Base-by-base conservation (phyloP, 176 grass and related monocot species). In the Oryza glumipatula region DNA sequence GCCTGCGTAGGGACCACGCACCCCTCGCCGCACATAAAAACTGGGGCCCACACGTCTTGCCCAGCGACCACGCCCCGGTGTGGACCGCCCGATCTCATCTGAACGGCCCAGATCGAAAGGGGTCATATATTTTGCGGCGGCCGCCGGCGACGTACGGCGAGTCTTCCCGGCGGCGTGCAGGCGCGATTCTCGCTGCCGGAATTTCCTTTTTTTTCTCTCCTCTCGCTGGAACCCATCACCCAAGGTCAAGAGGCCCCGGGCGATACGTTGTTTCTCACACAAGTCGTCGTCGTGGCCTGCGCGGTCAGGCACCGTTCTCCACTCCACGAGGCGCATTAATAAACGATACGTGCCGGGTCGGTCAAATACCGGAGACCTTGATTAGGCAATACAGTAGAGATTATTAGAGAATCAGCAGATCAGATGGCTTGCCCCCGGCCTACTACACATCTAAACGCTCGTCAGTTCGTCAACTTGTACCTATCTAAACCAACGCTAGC, bases 271-370 rank as follows among this genome's bases (percentile, higher is more conserved):
- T 54, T 3, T 49, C 45, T 11, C 47, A 49, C 3, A 52, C 49
- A 52, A 58, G 56, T 61, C 56, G 56, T 9, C 56, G 61, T 61
- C 70, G 70, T 11, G 22, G 44, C 65, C 68, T 28, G 28, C 9
- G 22, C 65, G 17, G 72, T 46, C 33, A 23, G 32, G 13, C 9
- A 26, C 60, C 82, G 61, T 61, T 9, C 12, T 38, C 68, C 85
- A 26, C 44, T 43, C 70, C 87, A 80, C 77, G 82, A 88, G 87
- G 64, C 64, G 38, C 64, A 75, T 80, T 80, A 52, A 85, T 80
- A 52, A 85, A 89, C 70, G 9, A 11, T 3, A 7, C 2, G 15
- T 2, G 54, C 6, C 12, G 7, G 16, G 54, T 6, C 54, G 19
- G 45, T 83, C 86, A 83, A 83, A 83, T 32, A 21, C 79, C 52